phyloP scores from a whole-genome alignment of 805 yeast genomes.

The Candida orba region DNA sequence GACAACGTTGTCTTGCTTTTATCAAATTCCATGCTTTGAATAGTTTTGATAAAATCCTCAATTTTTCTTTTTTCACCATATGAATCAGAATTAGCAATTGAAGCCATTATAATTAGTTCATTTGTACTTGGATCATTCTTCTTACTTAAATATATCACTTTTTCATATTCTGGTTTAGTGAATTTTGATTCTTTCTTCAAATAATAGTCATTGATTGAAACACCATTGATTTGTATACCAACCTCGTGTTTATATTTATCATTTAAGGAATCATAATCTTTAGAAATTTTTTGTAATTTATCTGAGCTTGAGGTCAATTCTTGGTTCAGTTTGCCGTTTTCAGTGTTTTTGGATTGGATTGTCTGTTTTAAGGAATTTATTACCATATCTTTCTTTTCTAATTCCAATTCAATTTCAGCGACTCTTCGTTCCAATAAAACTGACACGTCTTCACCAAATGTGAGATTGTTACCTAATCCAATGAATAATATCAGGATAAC shows the following conservation, averaged over 20 bases:
- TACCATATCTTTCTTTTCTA: too few species aligned
- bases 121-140: conserved; percentile 5
- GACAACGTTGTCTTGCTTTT: conserved; percentile 18
- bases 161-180: not conserved
- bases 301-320: not conserved
- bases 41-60: conserved; percentile 27
- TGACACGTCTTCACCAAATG: too few species aligned
- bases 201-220: too few species aligned
- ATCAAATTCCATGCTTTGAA: conserved; percentile 24
- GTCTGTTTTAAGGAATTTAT: too few species aligned
- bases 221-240: too few species aligned
- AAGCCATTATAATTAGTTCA: conserved; percentile 10
- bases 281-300: not conserved
- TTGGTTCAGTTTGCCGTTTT: not conserved
- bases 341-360: too few species aligned
- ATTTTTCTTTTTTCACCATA: conserved; percentile 32
- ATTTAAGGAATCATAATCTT: too few species aligned
- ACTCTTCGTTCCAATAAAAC: not conserved
- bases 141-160: not conserved
- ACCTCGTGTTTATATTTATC: too few species aligned
- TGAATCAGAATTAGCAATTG: conserved; percentile 25
- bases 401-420: not conserved
- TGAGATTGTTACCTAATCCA: too few species aligned
- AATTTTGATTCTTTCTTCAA: not conserved
- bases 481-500: too few species aligned